Evolutionary conservation across 805 yeast species (phyloP), one percentile per base, ranked within the genome.

Genomic region (Huiozyma sinensis): DNA sequence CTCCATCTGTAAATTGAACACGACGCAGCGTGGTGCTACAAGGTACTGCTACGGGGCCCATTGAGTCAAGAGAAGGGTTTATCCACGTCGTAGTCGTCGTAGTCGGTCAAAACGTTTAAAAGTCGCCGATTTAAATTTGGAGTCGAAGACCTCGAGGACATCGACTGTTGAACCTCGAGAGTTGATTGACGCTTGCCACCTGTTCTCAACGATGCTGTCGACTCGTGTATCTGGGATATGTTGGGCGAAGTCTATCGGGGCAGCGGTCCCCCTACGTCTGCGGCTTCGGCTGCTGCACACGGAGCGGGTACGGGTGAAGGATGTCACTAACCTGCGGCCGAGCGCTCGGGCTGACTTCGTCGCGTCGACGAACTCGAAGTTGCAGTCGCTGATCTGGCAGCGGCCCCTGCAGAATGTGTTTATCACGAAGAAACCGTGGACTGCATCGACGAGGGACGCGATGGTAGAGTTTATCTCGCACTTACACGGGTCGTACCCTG

Each of bases 371-470:
- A 74, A 75, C 50, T 77, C 84, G 7, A 79, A 79, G 53, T 68
- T 82, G 39, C 78, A 76, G 50, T 70, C 75, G 28, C 57, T 88
- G 38, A 63, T 75, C 9, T 87, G 96, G 96, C 70, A 73, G n/a
- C 59, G 65, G 11, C 83, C 86, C 1, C 73, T 86, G 8, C 76
- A 77, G 47, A 90, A 89, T 58, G 76, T 90, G 7, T 72, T 82
- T 44, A 69, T 90, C 12, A 85, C 86, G 30, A 89, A 88, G 63
- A 90, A 90, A 58, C 95, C 95, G 1, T 77, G 84, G 80, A 76
- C 85, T 41, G 60, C 65, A 1, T 65, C 67, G 7, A 94, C 86
- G 3, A 68, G 80, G 10, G 64, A 67, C 6, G 87, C 92, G 4
- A 76, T 82, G 76, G 70, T 77, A 6, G 67, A 69, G 38, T 81